Evolutionary conservation across 495 filamentous ascomycete genomes (phyloP).

Genomic region (Talaromyces liani): DNA sequence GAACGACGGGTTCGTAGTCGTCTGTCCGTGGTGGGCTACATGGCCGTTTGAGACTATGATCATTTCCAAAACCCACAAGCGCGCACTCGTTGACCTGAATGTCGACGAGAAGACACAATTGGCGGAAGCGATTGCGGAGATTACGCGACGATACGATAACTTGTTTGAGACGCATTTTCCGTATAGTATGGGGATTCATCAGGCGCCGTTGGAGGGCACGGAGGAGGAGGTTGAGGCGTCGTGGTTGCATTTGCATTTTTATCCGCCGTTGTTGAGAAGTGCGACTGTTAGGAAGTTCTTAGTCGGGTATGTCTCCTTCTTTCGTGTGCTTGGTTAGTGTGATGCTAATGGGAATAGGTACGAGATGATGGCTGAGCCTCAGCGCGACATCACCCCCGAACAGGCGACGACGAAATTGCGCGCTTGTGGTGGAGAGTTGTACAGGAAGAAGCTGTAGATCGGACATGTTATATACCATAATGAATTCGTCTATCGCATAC

Average conservation of each 20-base stretch:
- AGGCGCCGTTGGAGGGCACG: constrained; percentile 83
- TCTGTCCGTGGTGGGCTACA: constrained; percentile 94
- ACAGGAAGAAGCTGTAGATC: constrained; percentile 57
- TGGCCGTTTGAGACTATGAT: constrained; percentile 98
- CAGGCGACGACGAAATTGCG: constrained; percentile 79
- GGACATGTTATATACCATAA: background rate
- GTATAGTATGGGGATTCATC: constrained; percentile 90
- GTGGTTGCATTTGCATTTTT: constrained; percentile 96
- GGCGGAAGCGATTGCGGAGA: constrained; percentile 76
- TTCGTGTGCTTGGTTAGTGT: background rate
- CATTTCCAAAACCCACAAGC: constrained; percentile 69
- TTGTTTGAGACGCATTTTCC: constrained; percentile 95
- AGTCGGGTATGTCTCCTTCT: constrained; percentile 54
- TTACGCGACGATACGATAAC: constrained; percentile 90
- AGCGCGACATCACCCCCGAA: constrained; percentile 95
- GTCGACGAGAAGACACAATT: constrained; percentile 59
- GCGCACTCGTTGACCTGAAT: constrained; percentile 72
- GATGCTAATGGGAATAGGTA: constrained; percentile 39
- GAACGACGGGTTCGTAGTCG: constrained; percentile 72
- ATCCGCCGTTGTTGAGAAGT: constrained; percentile 84
- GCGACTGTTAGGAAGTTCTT: constrained; percentile 94
- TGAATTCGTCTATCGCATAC: background rate
- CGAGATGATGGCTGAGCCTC: constrained; percentile 93
- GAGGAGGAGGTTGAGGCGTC: constrained; percentile 77
- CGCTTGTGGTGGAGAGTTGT: constrained; percentile 70